Evolutionary conservation across 805 yeast species (phyloP), one percentile per base, ranked within the genome.

Genomic region (Candida corydali): DNA sequence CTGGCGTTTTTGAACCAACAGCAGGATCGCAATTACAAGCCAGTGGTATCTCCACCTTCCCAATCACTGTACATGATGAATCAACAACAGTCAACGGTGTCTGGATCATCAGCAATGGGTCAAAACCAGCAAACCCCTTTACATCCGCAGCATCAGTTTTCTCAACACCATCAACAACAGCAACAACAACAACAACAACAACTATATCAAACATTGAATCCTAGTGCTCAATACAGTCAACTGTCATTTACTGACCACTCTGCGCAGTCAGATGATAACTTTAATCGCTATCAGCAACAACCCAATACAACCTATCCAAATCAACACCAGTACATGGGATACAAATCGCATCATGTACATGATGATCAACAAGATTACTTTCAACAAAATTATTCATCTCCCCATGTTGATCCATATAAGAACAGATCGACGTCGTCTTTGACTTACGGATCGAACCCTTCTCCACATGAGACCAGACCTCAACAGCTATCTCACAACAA

Each of bases 11-110:
- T 26, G 9, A 29, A 28, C 27, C 41, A 42, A 32, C 54, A 20
- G 19, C 47, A 44, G 8, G 49, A 45, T 12, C 48, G 38, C 47
- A 39, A 11, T 37, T 38, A 12, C 52, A 49, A 26, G 32, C 29
- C 8, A 42, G 26, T 17, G 42, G 9, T 41, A 27, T 11, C 37
- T 26, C 9, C 41, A 34, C 9, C n/a, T n/a, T n/a, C n/a, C n/a
- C n/a, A n/a, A n/a, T n/a, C n/a, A n/a, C n/a, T n/a, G n/a, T n/a
- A n/a, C n/a, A n/a, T n/a, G n/a, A n/a, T n/a, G n/a, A n/a, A n/a
- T n/a, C 46, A 41, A 8, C 41, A 26, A 17, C 40, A 40, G 14
- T 23, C 42, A 40, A 26, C 29, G 22, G 14, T 40, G 31, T 10
- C 39, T 35, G 14, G 27, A 31, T 15, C 25, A 26, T 10, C 42